Conservation (phyloP, 345 rosid species). For the Orychophragmus violaceus region DNA sequence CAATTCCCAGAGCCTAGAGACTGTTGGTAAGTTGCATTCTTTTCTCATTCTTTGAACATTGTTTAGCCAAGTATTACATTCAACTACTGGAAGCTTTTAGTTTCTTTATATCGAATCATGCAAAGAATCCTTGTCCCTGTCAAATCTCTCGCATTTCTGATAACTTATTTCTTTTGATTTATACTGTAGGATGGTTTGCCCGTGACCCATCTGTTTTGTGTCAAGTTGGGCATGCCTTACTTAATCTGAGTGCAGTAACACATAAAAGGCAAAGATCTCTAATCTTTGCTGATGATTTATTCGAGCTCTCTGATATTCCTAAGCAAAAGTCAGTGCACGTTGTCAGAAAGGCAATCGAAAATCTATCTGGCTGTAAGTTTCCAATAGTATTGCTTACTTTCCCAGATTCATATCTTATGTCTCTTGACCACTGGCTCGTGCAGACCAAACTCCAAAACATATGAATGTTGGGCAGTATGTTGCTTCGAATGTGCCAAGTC, state of each 20-base stretch:
- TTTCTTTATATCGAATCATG: not conserved
- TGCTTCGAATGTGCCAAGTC: conserved; percentile 66
- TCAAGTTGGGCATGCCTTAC: conserved; percentile 62
- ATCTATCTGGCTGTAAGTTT: conserved; percentile 84
- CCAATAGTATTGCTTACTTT: not conserved
- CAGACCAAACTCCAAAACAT: conserved; percentile 77
- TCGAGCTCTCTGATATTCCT: conserved; percentile 78
- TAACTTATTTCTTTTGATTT: not conserved
- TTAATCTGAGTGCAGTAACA: conserved; percentile 56
- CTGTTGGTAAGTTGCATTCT: conserved; percentile 53
- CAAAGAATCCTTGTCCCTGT: not conserved
- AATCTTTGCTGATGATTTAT: conserved; percentile 82
- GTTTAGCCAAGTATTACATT: not conserved
- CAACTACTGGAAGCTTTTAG: not conserved
- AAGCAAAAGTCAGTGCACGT: conserved; percentile 55
- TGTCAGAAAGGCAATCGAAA: conserved; percentile 67
- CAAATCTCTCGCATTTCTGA: conserved; percentile 8
- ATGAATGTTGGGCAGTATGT: conserved; percentile 52
- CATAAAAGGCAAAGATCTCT: conserved; percentile 54
- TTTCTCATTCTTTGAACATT: too few relatives aligned
- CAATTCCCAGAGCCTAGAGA: conserved; percentile 79
- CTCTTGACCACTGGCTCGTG: conserved; percentile 10
- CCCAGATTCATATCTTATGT: conserved; percentile 8
- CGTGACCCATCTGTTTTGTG: conserved; percentile 68
- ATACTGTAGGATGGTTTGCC: conserved; percentile 73